Evolutionary conservation across 2,329 filamentous ascomycete genomes (phyloP).

Genomic region (Cercospora sesami): DNA sequence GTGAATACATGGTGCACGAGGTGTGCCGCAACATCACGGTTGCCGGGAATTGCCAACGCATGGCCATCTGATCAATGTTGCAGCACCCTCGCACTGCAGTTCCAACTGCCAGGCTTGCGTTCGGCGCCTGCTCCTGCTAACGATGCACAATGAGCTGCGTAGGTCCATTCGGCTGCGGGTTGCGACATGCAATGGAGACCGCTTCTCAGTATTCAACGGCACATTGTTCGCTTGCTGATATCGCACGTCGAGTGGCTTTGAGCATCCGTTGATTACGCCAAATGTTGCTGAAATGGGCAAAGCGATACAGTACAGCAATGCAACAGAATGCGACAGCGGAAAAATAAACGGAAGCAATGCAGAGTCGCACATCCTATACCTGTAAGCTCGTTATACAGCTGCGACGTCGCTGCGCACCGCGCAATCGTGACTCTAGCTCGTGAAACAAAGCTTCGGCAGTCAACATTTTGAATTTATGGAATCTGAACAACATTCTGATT

Average conservation of each 20-base stretch:
- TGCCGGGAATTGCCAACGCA: not conserved
- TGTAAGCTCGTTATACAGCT: not conserved
- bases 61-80: not conserved
- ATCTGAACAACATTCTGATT: not conserved
- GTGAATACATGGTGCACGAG: not conserved
- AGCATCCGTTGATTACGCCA: not conserved
- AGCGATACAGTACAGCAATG: not conserved
- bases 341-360: not conserved
- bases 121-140: not conserved
- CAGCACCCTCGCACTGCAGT: not conserved
- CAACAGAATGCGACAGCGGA: not conserved
- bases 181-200: not conserved
- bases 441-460: slow-evolving; percentile 7
- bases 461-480: not conserved
- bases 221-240: not conserved
- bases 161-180: not conserved
- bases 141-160: not conserved
- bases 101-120: not conserved
- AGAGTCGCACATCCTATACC: not conserved
- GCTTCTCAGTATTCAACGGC: not conserved
- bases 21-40: not conserved
- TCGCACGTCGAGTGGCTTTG: not conserved
- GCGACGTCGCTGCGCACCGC: not conserved
- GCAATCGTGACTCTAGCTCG: not conserved
- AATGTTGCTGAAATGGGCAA: not conserved